phyloP scores from a whole-genome alignment of 2,329 filamentous ascomycete species.

The Pezicula carpinea region DNA sequence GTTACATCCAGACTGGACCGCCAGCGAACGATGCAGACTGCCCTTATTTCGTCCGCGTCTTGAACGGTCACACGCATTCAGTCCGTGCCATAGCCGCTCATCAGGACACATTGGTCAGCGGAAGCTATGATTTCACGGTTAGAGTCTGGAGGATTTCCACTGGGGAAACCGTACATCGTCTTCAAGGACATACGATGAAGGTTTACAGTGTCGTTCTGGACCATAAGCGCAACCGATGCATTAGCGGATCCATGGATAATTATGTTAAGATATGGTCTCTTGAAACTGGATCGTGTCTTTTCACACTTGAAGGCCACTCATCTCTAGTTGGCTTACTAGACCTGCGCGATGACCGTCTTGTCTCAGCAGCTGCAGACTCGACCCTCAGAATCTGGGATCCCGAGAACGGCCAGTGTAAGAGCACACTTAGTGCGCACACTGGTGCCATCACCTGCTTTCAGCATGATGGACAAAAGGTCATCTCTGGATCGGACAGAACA shows the following conservation, averaged over 20 bases:
- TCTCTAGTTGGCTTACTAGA: conserved; percentile 90
- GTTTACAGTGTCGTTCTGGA: conserved; percentile 97
- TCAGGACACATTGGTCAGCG: conserved; percentile 92
- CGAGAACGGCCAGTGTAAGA: conserved; percentile 84
- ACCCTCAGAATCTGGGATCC: conserved; percentile 97
- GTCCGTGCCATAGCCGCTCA: conserved; percentile 94
- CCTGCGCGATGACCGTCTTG: conserved; percentile 80
- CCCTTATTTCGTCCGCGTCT: conserved; percentile 86
- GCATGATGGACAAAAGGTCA: conserved; percentile 93
- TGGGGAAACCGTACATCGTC: conserved; percentile 76
- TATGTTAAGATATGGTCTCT: conserved; percentile 97
- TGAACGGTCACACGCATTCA: conserved; percentile 85
- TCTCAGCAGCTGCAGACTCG: conserved; percentile 92
- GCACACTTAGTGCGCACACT: conserved; percentile 86
- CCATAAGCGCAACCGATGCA: conserved; percentile 86
- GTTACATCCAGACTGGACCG: conserved; percentile 75
- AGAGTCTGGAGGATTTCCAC: conserved; percentile 97
- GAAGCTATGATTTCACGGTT: conserved; percentile 93
- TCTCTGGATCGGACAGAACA: conserved; percentile 90
- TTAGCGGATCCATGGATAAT: conserved; percentile 98
- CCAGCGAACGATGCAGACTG: conserved; percentile 74
- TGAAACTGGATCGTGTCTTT: conserved; percentile 75
- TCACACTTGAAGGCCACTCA: conserved; percentile 88
- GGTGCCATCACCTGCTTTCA: conserved; percentile 99
- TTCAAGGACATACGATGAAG: conserved; percentile 85